Percentiles rank a stretch among this genome's conserved stretches.
Evolutionary conservation across 768 basidiomycete genomes (phyloP).

Genomic region (Tylopilus intermedius): DNA sequence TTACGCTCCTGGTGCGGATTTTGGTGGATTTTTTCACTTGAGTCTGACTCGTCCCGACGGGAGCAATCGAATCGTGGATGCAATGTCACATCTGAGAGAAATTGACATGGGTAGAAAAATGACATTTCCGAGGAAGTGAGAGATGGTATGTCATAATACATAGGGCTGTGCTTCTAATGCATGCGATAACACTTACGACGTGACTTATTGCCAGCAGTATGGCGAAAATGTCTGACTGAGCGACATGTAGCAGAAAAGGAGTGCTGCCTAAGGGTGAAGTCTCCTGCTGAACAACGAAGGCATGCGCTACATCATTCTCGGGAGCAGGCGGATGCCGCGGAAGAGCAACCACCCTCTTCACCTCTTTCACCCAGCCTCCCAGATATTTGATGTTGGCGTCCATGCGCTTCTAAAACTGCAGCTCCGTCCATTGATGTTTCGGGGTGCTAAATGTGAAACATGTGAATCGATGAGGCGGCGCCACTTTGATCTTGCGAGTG

Average conservation of each 20-base stretch:
- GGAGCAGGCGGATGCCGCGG: background rate
- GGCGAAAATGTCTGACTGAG: background rate
- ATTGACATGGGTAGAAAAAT: background rate
- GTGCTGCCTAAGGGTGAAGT: background rate
- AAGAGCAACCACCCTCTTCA: background rate
- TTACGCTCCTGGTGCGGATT: conserved; percentile 5
- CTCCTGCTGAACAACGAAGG: no score
- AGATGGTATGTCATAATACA: background rate
- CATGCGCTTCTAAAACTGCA: background rate
- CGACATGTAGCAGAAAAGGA: background rate
- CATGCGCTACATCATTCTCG: background rate
- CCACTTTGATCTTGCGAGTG: conserved; percentile 8
- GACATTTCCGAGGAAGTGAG: conserved; percentile 18
- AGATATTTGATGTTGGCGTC: background rate
- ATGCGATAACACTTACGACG: background rate
- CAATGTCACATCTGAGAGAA: background rate
- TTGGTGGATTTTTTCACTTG: conserved; percentile 1
- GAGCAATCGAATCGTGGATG: conserved; percentile 3
- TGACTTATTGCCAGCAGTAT: background rate
- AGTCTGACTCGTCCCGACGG: conserved; percentile 8
- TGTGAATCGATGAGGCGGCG: conserved; percentile 8
- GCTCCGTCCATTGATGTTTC: background rate
- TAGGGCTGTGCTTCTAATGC: background rate
- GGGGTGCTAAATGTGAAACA: conserved; percentile 5
- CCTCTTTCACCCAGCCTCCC: background rate